Evolutionary conservation across 805 yeast genomes (phyloP).

Genomic region (Candida gorgasii): DNA sequence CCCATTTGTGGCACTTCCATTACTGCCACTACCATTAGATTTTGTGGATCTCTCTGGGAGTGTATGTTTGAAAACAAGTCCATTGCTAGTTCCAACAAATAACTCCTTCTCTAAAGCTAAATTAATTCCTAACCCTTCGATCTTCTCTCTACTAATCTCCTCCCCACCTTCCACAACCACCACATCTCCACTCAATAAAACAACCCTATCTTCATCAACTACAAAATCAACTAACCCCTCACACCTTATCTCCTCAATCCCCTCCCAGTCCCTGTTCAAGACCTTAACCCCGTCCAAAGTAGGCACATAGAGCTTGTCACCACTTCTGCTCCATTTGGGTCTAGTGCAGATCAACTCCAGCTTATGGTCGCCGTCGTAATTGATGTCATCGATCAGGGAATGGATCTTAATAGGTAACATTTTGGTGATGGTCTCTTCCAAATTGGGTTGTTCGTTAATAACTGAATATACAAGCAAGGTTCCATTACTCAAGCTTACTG

Average conservation of each 20-base stretch:
- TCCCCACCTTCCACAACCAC: constrained; percentile 53
- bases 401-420: constrained; percentile 40
- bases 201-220: constrained; percentile 64
- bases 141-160: constrained; percentile 21
- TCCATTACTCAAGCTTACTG: constrained; percentile 63
- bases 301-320: constrained; percentile 70
- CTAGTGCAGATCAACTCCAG: constrained; percentile 52
- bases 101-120: constrained; percentile 30
- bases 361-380: constrained; percentile 42
- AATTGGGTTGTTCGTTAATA: constrained; percentile 55
- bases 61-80: constrained; percentile 29
- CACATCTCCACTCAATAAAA: constrained; percentile 49
- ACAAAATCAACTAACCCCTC: constrained; percentile 48
- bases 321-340: constrained; percentile 71
- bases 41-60: neutral
- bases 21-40: neutral
- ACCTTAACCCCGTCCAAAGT: constrained; percentile 50
- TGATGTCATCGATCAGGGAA: constrained; percentile 34
- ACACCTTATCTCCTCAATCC: constrained; percentile 15
- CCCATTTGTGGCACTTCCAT: constrained; percentile 12
- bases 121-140: constrained; percentile 33
- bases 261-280: constrained; percentile 41
- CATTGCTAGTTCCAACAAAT: constrained; percentile 45
- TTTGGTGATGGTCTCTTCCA: constrained; percentile 45
- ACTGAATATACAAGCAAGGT: constrained; percentile 55